Conservation (phyloP, 2,329 filamentous ascomycete species). For the Monosporascus sp. region DNA sequence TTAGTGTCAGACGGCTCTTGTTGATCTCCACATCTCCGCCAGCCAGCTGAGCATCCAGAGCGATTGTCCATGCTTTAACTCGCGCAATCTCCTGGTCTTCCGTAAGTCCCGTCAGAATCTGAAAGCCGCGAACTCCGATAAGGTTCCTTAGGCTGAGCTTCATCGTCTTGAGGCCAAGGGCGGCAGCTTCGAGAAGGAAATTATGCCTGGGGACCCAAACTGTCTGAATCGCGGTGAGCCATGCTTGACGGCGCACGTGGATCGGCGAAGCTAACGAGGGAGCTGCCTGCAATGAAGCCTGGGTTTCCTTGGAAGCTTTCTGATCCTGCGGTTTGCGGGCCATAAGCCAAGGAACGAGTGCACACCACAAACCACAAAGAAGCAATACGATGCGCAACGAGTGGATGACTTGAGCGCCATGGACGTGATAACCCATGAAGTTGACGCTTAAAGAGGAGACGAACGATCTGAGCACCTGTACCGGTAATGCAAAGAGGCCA, state of each 20-base stretch:
- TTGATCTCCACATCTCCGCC: conserved; percentile 88
- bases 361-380: conserved; percentile 48
- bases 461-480: conserved; percentile 48
- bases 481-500: conserved; percentile 60
- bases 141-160: conserved; percentile 77
- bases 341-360: conserved; percentile 50
- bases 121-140: conserved; percentile 72
- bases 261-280: conserved; percentile 77
- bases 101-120: conserved; percentile 71
- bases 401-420: conserved; percentile 38
- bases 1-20: conserved; percentile 78
- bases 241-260: conserved; percentile 79
- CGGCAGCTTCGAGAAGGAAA: conserved; percentile 79
- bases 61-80: conserved; percentile 88
- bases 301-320: conserved; percentile 35
- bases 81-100: conserved; percentile 81
- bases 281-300: conserved; percentile 41
- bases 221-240: conserved; percentile 88
- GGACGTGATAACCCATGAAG: conserved; percentile 48
- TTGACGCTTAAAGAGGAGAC: conserved; percentile 45
- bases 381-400: conserved; percentile 49
- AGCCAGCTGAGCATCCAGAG: conserved; percentile 85
- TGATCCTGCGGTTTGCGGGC: conserved; percentile 47
- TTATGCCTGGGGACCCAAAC: conserved; percentile 87
- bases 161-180: conserved; percentile 70